A percentile compares a stretch with the other conserved stretches of the same genome.
phyloP scores from a whole-genome alignment of 2,329 filamentous ascomycete genomes.

The Thielaviopsis euricoi region DNA sequence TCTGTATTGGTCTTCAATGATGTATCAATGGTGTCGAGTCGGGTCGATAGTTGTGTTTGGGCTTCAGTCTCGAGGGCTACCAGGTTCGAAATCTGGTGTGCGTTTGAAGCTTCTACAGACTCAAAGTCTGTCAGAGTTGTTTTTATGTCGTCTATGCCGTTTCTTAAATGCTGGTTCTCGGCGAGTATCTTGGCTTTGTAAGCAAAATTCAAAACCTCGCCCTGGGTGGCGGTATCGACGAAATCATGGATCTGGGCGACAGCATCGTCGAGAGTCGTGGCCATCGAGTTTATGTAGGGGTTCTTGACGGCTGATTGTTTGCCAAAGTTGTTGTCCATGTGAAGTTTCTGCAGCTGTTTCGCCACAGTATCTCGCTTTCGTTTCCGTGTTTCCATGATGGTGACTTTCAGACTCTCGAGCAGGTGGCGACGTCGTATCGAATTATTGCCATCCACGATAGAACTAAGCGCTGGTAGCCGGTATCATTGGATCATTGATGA shows the following conservation, averaged over 20 bases:
- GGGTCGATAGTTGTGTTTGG: constrained; percentile 2
- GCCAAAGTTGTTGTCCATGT: background rate
- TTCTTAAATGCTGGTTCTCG: background rate
- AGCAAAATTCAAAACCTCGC: constrained; percentile 7
- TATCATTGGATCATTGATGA: background rate
- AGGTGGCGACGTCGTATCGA: background rate
- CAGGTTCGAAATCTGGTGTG: constrained; percentile 5
- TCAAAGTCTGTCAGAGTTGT: constrained; percentile 8
- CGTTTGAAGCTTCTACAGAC: constrained; percentile 4
- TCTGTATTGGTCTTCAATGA: background rate
- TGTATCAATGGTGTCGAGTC: constrained; percentile 3
- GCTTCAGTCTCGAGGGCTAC: background rate
- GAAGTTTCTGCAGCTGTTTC: background rate
- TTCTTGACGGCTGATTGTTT: background rate
- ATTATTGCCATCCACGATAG: background rate
- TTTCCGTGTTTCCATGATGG: background rate
- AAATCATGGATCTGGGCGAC: constrained; percentile 2
- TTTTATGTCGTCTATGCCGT: constrained; percentile 5
- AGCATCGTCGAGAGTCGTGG: background rate
- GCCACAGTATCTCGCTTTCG: background rate
- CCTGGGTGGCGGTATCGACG: constrained; percentile 1
- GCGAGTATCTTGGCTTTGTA: constrained; percentile 10
- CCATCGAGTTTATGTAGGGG: background rate
- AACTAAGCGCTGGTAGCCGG: background rate
- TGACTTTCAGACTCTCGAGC: background rate